Conservation (phyloP, 2,329 filamentous ascomycete species). For the Fusarium mundagurra region DNA sequence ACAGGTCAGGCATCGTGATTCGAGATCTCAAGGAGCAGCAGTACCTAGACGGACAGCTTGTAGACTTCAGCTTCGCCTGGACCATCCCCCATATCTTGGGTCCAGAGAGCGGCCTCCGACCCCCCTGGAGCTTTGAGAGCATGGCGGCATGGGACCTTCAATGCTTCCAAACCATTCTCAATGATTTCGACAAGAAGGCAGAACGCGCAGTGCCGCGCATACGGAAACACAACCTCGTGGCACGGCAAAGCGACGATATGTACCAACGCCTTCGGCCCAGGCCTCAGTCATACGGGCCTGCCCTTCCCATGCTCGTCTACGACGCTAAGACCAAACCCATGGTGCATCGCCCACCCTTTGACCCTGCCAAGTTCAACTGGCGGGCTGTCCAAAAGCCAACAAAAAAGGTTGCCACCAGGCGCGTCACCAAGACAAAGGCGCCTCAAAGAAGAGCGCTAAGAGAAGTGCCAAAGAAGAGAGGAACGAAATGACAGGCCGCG, state of each 20-base stretch:
- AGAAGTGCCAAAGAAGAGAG: not conserved
- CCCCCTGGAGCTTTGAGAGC: conserved; percentile 9
- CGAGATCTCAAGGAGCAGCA: conserved; percentile 16
- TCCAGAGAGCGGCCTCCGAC: conserved; percentile 3
- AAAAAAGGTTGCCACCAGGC: not conserved
- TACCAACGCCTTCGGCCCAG: not conserved
- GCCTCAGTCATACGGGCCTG: not conserved
- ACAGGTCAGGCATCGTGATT: conserved; percentile 18
- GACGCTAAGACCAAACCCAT: accelerated
- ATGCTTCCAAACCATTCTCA: not conserved
- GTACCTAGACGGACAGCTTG: conserved; percentile 3
- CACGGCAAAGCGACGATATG: not conserved
- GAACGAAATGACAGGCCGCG: not conserved
- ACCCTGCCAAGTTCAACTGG: conserved; percentile 19
- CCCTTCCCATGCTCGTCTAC: not conserved
- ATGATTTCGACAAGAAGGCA: accelerated
- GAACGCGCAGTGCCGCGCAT: not conserved
- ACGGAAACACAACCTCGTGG: not conserved
- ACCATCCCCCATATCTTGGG: conserved; percentile 11
- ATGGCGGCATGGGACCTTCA: conserved; percentile 21
- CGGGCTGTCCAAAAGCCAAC: not conserved
- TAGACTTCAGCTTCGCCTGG: conserved; percentile 21
- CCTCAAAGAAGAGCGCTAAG: not conserved
- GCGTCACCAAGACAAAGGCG: not conserved
- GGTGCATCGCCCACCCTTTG: not conserved